Conservation (phyloP, 805 yeast genomes). For the Suhomyces kilbournensis region DNA sequence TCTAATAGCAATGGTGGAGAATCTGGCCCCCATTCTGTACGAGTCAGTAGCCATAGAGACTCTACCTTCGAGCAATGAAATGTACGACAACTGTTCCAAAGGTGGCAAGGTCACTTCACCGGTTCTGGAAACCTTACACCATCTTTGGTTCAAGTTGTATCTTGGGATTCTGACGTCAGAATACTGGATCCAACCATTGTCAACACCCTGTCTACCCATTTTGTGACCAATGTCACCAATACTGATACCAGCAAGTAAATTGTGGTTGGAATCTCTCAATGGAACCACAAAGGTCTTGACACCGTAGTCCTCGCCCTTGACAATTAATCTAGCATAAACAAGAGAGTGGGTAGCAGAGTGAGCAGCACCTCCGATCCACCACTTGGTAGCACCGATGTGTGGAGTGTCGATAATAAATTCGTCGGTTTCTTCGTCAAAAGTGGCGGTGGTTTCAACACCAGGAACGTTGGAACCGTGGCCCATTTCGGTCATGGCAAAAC, state of each 20-base stretch:
- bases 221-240: constrained; percentile 92
- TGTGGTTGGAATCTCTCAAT: constrained; percentile 70
- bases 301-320: constrained; percentile 83
- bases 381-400: constrained; percentile 87
- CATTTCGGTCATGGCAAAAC: constrained; percentile 65
- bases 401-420: constrained; percentile 82
- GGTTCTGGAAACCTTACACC: constrained; percentile 63
- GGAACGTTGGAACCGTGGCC: constrained; percentile 69
- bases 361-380: constrained; percentile 99
- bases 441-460: constrained; percentile 64
- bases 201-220: constrained; percentile 95
- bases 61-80: constrained; percentile 84
- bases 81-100: constrained; percentile 82
- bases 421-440: constrained; percentile 61
- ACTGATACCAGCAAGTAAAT: constrained; percentile 72
- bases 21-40: constrained; percentile 74
- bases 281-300: constrained; percentile 93
- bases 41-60: constrained; percentile 88
- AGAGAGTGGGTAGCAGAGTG: constrained; percentile 86
- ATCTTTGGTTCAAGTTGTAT: constrained; percentile 76
- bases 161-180: constrained; percentile 80
- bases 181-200: constrained; percentile 96
- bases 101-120: constrained; percentile 79
- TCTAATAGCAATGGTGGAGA: constrained; percentile 79
- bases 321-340: constrained; percentile 81